A percentile compares a stretch with the other conserved stretches of the same genome.
phyloP scores from a whole-genome alignment of 352 stramenopile species.

The Pythium dissimile region DNA sequence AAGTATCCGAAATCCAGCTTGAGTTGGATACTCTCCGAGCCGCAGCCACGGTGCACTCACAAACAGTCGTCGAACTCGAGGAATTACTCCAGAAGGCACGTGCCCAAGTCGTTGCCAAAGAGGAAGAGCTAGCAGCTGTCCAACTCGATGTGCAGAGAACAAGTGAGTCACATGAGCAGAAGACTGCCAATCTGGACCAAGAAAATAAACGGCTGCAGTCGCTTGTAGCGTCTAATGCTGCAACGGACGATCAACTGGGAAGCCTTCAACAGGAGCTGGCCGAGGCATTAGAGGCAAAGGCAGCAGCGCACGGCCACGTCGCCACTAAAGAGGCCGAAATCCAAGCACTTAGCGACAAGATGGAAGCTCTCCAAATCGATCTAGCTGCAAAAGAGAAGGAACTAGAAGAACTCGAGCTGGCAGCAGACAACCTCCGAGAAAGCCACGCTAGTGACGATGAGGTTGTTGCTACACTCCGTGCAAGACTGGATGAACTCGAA shows the following conservation, averaged over 20 bases:
- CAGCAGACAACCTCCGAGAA: neutral
- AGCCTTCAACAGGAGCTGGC: conserved; percentile 3
- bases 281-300: neutral
- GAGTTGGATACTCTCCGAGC: neutral
- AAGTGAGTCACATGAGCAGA: neutral
- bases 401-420: neutral
- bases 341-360: neutral
- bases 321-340: neutral
- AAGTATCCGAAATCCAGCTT: neutral
- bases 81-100: too few species aligned
- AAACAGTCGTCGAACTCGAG: too few species aligned
- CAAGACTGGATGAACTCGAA: neutral
- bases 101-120: neutral
- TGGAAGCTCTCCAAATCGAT: neutral
- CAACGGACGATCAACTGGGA: neutral
- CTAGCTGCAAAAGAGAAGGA: neutral
- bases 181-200: neutral
- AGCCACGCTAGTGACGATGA: neutral
- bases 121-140: neutral
- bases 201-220: neutral
- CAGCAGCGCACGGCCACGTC: neutral
- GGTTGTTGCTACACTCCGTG: neutral
- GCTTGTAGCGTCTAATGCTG: neutral
- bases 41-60: neutral
- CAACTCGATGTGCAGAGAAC: neutral